Base-by-base conservation (phyloP, 306 rosid genomes). In the Lathyrus tuberosus region DNA sequence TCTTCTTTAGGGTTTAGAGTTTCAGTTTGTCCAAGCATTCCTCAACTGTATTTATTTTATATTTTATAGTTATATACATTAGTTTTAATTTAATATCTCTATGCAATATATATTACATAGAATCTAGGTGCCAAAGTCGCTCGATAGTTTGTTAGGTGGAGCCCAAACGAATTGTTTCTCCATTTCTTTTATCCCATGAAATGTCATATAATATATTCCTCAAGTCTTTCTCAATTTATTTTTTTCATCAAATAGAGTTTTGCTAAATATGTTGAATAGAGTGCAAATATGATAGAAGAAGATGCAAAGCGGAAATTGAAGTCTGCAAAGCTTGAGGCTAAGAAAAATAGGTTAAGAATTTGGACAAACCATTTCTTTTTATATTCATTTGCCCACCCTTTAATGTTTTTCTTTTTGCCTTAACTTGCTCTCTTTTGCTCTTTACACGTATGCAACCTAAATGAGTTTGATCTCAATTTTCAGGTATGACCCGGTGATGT, bases 231-330 rank as follows among this genome's bases (percentile, higher is more conserved):
- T 60, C 71, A 38, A 43, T 65, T 70, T 20, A n/a, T n/a, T 47
- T 51, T 33, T 72, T 28, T 54, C 24, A 57, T 65, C n/a, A 24
- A 62, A 30, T 38, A 95, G 99, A 97, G 99, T 66, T 78, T 70
- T 66, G 97, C 90, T 33, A 95, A 86, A 74, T 95, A 87, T 74
- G 95, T 95, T 77, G 99, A 91, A 77, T 95, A 97, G 99, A 95
- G 99, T 78, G 99, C 97, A 15, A 91, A 89, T 63, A 91, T 83
- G 93, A 87, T 95, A 97, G 99, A 91, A 82, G 99, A 95, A 72
- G 96, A 95, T 40, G 91, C 95, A 31, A 95, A 95, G 76, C 72
- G 92, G 74, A 80, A n/a, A 76, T 78, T 95, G 76, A 95, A 95
- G 83, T 47, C 80, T 80, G 93, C 96, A 61, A 96, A 95, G 76